A percentile compares a stretch with the other conserved stretches of the same genome.
Evolutionary conservation across 2,329 filamentous ascomycete species (phyloP).

Genomic region (Botrytis sinoallii): DNA sequence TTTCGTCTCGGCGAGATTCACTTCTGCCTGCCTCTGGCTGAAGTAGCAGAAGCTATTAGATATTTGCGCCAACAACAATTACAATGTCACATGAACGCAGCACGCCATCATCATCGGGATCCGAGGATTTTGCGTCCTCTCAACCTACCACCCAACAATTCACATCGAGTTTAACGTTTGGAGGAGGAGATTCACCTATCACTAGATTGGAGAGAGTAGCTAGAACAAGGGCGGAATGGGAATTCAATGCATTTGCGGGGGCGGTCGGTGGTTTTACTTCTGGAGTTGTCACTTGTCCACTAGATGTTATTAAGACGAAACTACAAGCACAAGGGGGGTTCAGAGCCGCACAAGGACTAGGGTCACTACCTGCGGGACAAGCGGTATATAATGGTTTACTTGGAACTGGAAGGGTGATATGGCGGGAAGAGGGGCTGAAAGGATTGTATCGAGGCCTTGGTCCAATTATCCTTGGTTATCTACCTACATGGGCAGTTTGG

Average conservation of each 20-base stretch:
- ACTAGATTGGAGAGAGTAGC: conserved; percentile 56
- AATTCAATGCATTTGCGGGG: conserved; percentile 81
- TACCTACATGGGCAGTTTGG: conserved; percentile 98
- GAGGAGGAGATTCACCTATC: conserved; percentile 29
- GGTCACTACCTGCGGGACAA: conserved; percentile 40
- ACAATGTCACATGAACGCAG: conserved; percentile 46
- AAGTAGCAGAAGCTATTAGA: conserved; percentile 38
- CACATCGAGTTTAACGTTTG: conserved; percentile 23
- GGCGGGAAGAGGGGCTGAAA: conserved; percentile 79
- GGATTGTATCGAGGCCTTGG: conserved; percentile 92
- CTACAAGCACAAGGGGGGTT: conserved; percentile 93
- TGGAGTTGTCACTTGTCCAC: conserved; percentile 89
- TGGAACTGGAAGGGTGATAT: conserved; percentile 82
- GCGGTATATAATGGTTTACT: conserved; percentile 78
- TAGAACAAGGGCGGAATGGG: conserved; percentile 53
- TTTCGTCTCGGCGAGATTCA: not conserved
- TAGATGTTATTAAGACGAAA: conserved; percentile 99
- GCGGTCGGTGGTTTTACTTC: conserved; percentile 89
- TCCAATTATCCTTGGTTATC: conserved; percentile 90
- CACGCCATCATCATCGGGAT: conserved; percentile 38
- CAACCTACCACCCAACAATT: conserved; percentile 28
- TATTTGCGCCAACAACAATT: conserved; percentile 38
- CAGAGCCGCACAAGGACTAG: conserved; percentile 39
- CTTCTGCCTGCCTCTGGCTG: conserved; percentile 12
- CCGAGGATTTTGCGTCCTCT: conserved; percentile 32